Evolutionary conservation across 345 rosid species (phyloP).

Genomic region (Jatropha curcas): DNA sequence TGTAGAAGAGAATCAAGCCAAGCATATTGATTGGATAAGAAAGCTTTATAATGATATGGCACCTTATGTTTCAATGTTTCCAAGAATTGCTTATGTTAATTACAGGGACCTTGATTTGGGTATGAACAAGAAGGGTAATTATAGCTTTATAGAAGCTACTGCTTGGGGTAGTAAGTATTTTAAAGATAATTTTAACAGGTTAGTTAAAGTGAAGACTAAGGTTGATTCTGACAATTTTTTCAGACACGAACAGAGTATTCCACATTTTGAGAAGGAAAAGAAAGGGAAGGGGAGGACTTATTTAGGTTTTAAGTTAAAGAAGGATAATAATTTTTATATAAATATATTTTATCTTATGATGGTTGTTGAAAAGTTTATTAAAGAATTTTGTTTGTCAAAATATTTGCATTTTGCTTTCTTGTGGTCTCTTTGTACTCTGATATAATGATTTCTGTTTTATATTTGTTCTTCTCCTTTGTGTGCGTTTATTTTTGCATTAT

Average conservation of each 20-base stretch:
- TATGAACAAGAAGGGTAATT: conserved; percentile 3
- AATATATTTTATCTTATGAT: too few relatives aligned
- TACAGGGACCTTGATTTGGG: conserved; percentile 35
- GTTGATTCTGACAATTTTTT: conserved; percentile 32
- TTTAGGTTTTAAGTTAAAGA: not conserved
- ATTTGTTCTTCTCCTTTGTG: too few relatives aligned
- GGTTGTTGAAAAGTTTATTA: not conserved
- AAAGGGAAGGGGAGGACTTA: not conserved
- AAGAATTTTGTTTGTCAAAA: not conserved
- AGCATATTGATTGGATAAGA: conserved; percentile 25
- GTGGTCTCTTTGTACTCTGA: too few relatives aligned
- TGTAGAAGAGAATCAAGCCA: not conserved
- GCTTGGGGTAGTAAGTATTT: conserved; percentile 26
- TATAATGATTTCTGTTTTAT: too few relatives aligned
- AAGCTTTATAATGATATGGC: conserved; percentile 23
- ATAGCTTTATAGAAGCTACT: conserved; percentile 11
- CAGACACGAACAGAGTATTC: conserved; percentile 34
- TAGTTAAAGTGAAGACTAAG: conserved; percentile 24
- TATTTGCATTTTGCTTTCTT: too few relatives aligned
- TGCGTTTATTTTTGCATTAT: too few relatives aligned
- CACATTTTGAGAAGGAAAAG: conserved; percentile 5
- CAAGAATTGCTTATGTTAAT: conserved; percentile 28
- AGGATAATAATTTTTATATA: not conserved
- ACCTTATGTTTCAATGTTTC: conserved; percentile 27
- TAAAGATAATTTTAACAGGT: conserved; percentile 21